A percentile compares a stretch with the other conserved stretches of the same genome.
These are phyloP conservation scores for Botryosphaeria dothidea DNA, from an alignment of 2,329 filamentous ascomycete genomes.

Conservation along the genomic window DNA sequence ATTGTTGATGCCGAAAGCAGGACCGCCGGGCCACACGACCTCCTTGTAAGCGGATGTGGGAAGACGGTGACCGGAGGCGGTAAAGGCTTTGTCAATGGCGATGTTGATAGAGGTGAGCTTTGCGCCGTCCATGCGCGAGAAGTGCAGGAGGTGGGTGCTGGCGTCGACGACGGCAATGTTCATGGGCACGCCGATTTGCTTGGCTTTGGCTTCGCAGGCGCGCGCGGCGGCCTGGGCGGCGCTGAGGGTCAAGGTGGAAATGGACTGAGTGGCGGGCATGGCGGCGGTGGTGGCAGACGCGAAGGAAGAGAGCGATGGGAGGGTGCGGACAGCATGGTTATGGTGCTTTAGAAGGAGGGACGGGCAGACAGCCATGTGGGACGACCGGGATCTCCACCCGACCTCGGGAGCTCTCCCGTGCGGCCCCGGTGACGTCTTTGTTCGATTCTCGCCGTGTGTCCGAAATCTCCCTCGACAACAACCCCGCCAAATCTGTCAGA, in stretches of 20 bases:
- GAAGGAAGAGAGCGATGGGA: not conserved
- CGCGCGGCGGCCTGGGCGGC: slow-evolving; percentile 38
- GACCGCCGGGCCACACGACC: slow-evolving; percentile 54
- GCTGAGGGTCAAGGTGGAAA: slow-evolving; percentile 35
- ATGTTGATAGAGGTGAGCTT: slow-evolving; percentile 60
- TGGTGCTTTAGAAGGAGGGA: not conserved
- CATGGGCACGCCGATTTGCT: slow-evolving; percentile 43
- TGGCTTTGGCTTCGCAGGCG: slow-evolving; percentile 38
- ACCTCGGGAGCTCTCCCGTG: not conserved
- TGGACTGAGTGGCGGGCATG: slow-evolving; percentile 28
- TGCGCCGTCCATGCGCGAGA: slow-evolving; percentile 50
- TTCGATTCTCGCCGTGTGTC: slow-evolving; percentile 4
- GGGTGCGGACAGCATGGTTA: not conserved
- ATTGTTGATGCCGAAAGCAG: slow-evolving; percentile 54
- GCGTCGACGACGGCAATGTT: slow-evolving; percentile 53
- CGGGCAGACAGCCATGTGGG: not conserved
- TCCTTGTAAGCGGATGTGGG: slow-evolving; percentile 57
- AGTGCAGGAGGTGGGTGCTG: slow-evolving; percentile 48
- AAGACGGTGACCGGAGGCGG: slow-evolving; percentile 55
- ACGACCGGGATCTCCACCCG: slow-evolving; percentile 21
- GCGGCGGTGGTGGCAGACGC: not conserved
- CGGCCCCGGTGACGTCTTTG: slow-evolving; percentile 20
- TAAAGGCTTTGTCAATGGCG: slow-evolving; percentile 64
- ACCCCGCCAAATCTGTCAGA: not conserved
- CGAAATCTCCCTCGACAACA: slow-evolving; percentile 19